These are phyloP conservation scores for Aciculosporium take DNA, from an alignment of 2,329 filamentous ascomycete genomes.

Conservation along the genomic window DNA sequence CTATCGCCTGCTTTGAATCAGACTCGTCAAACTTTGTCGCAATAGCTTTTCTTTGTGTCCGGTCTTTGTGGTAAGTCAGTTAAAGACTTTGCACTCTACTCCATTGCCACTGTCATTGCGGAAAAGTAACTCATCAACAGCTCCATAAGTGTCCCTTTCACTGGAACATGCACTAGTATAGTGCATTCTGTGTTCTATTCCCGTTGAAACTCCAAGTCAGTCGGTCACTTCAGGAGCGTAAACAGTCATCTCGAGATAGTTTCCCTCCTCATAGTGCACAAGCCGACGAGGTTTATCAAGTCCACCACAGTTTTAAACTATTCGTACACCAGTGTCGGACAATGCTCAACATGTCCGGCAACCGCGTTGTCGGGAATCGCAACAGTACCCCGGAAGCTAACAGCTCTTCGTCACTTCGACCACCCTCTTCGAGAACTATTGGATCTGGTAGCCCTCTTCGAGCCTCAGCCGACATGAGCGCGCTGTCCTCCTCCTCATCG, in stretches of 20 bases:
- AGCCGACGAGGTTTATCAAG: background rate
- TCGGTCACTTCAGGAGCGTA: slow-evolving; percentile 64
- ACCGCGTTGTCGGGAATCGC: slow-evolving; percentile 63
- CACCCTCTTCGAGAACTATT: slow-evolving; percentile 63
- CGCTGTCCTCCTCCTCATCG: slow-evolving; percentile 51
- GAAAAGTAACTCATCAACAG: background rate
- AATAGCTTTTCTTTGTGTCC: slow-evolving; percentile 5
- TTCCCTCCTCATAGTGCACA: slow-evolving; percentile 2
- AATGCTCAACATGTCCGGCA: slow-evolving; percentile 53
- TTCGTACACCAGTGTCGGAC: slow-evolving; percentile 8
- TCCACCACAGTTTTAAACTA: background rate
- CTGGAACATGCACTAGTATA: slow-evolving; percentile 16
- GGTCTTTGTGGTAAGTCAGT: slow-evolving; percentile 13
- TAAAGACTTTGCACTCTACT: background rate
- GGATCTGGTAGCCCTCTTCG: slow-evolving; percentile 75
- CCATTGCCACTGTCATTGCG: background rate
- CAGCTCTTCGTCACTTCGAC: slow-evolving; percentile 67
- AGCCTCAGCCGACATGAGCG: slow-evolving; percentile 90
- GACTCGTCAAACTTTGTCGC: slow-evolving; percentile 19
- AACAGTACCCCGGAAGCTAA: slow-evolving; percentile 94
- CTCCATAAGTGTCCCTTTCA: slow-evolving; percentile 9
- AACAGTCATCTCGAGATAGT: slow-evolving; percentile 16
- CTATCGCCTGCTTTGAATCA: slow-evolving; percentile 25
- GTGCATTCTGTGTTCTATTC: slow-evolving; percentile 9
- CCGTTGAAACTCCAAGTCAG: slow-evolving; percentile 52